A percentile compares a stretch with the other conserved stretches of the same genome.
phyloP scores from a whole-genome alignment of 2,329 filamentous ascomycete species.

The Dactylellina sp. region DNA sequence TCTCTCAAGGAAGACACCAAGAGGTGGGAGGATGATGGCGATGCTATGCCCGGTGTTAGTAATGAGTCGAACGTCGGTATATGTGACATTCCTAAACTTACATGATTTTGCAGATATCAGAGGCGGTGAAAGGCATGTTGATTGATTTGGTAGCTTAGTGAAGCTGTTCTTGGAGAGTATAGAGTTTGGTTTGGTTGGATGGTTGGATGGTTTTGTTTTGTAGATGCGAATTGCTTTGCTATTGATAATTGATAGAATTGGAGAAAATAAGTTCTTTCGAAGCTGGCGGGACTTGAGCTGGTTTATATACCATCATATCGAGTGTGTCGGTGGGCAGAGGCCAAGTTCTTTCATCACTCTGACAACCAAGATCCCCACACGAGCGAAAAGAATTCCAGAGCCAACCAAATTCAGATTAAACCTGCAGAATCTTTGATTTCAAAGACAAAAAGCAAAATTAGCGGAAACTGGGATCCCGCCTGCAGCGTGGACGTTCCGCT shows the following conservation, averaged over 20 bases:
- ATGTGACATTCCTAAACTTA: slow-evolving; percentile 13
- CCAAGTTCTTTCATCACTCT: slow-evolving; percentile 47
- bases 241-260: slow-evolving; percentile 37
- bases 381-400: too few relatives aligned
- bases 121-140: slow-evolving; percentile 72
- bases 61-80: not conserved
- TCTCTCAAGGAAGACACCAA: slow-evolving; percentile 94
- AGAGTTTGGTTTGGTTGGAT: slow-evolving; percentile 28
- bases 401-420: slow-evolving; percentile 50
- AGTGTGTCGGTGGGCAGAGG: not conserved
- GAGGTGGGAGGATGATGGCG: slow-evolving; percentile 87
- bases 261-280: slow-evolving; percentile 3
- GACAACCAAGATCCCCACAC: slow-evolving; percentile 25
- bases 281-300: slow-evolving; percentile 21
- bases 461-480: not conserved
- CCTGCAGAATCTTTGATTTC: slow-evolving; percentile 36
- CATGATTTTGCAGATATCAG: slow-evolving; percentile 79
- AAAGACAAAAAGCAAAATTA: slow-evolving; percentile 26
- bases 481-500: slow-evolving; percentile 1
- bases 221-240: slow-evolving; percentile 34
- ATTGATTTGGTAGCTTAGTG: slow-evolving; percentile 21
- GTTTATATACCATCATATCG: slow-evolving; percentile 38
- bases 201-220: slow-evolving; percentile 15
- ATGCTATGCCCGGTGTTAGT: slow-evolving; percentile 68
- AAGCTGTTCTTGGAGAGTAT: slow-evolving; percentile 32